Percentiles rank a stretch among this genome's conserved stretches.
Conservation (phyloP, 2,329 filamentous ascomycete genomes). For the Exophiala spinifera region DNA sequence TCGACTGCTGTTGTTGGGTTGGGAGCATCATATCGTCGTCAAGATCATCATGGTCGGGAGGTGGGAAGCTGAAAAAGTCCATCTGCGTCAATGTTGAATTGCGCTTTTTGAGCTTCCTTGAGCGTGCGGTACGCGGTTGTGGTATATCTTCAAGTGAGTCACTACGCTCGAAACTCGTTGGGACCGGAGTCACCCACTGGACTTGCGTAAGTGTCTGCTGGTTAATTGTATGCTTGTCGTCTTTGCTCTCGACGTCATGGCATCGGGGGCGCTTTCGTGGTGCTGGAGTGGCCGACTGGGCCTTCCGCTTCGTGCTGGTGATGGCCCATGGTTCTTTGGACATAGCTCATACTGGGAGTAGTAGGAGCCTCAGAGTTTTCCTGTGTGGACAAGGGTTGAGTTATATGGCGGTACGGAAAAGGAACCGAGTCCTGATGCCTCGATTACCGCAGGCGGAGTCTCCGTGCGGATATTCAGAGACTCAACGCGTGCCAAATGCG, state of each 20-base stretch:
- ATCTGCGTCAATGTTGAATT: conserved; percentile 30
- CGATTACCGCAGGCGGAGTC: too few relatives aligned
- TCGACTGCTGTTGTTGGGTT: background rate
- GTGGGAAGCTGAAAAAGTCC: conserved; percentile 24
- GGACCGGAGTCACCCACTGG: conserved; percentile 19
- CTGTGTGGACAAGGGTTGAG: too few relatives aligned
- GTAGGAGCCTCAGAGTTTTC: too few relatives aligned
- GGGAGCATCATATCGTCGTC: conserved; percentile 10
- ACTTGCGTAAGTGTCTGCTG: conserved; percentile 29
- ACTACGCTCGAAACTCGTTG: conserved; percentile 9
- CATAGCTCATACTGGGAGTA: conserved; percentile 6
- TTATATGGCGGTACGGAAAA: too few relatives aligned
- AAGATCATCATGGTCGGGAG: conserved; percentile 5
- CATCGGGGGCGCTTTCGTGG: conserved; percentile 18
- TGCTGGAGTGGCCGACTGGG: conserved; percentile 9
- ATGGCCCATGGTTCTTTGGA: conserved; percentile 18
- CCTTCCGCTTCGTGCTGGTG: conserved; percentile 22
- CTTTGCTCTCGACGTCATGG: conserved; percentile 3
- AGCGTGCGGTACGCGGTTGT: background rate
- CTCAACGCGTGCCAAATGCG: too few relatives aligned
- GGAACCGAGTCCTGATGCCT: too few relatives aligned
- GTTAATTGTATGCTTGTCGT: conserved; percentile 4
- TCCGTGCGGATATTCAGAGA: too few relatives aligned
- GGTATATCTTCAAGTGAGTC: conserved; percentile 7
- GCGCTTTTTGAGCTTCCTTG: conserved; percentile 14